Percentiles rank a stretch among this genome's conserved stretches.
phyloP scores from a whole-genome alignment of 2,329 filamentous ascomycete genomes.

The Fusarium tuaranense region DNA sequence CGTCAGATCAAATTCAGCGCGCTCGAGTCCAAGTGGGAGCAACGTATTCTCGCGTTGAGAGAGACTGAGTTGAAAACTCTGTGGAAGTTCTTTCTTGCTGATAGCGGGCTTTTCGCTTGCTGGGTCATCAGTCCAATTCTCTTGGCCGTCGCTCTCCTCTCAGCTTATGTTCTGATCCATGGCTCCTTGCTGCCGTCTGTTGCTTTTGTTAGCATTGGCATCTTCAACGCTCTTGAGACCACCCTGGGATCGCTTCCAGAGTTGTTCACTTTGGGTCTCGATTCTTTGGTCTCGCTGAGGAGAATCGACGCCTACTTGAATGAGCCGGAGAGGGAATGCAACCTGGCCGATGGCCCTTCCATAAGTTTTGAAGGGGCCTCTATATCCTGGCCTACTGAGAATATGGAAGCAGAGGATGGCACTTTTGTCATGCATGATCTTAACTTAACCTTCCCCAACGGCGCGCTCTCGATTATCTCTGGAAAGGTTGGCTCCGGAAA shows the following conservation, averaged over 20 bases:
- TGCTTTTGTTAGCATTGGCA: slow-evolving; percentile 81
- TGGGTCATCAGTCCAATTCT: slow-evolving; percentile 80
- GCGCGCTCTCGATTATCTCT: slow-evolving; percentile 79
- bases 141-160: slow-evolving; percentile 76
- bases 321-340: slow-evolving; percentile 70
- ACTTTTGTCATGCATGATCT: slow-evolving; percentile 74
- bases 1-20: slow-evolving; percentile 87
- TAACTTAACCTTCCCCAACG: slow-evolving; percentile 72
- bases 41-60: slow-evolving; percentile 70
- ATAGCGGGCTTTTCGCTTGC: slow-evolving; percentile 72
- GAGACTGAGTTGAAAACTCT: slow-evolving; percentile 73
- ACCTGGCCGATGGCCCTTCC: slow-evolving; percentile 65
- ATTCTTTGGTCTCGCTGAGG: slow-evolving; percentile 76
- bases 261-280: slow-evolving; percentile 75
- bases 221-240: slow-evolving; percentile 78
- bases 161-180: slow-evolving; percentile 73
- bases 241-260: slow-evolving; percentile 78
- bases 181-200: slow-evolving; percentile 75
- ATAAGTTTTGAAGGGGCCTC: slow-evolving; percentile 75
- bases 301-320: slow-evolving; percentile 77
- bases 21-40: slow-evolving; percentile 78
- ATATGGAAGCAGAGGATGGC: slow-evolving; percentile 65
- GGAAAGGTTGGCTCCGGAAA: slow-evolving; percentile 83
- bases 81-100: slow-evolving; percentile 73
- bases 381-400: slow-evolving; percentile 78